These are phyloP conservation scores for Candida bentonensis DNA, from an alignment of 805 yeast species.

Conservation along the genomic window DNA sequence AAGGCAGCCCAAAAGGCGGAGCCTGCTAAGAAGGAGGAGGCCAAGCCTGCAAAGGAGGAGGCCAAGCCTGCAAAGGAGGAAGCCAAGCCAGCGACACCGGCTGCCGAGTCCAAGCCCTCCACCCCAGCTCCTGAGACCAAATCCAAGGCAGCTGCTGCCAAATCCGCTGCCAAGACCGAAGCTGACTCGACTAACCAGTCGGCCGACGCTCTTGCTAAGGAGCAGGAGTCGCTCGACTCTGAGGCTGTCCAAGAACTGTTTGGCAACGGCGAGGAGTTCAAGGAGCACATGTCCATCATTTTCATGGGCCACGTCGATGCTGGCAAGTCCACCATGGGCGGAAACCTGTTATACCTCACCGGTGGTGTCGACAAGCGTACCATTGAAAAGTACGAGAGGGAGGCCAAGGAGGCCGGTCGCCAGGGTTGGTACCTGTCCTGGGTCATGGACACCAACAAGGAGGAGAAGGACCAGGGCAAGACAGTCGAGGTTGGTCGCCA, in stretches of 20 bases:
- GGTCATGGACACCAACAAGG: conserved; percentile 99
- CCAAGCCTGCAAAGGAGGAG: not conserved
- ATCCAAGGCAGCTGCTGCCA: conserved; percentile 1
- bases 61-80: conserved; percentile 2
- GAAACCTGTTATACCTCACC: conserved; percentile 81
- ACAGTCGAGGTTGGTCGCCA: conserved; percentile 98
- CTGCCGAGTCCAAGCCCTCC: conserved; percentile 2
- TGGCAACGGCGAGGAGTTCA: conserved; percentile 48
- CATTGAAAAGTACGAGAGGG: conserved; percentile 94
- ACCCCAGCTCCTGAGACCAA: conserved; percentile 4
- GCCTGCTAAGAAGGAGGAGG: not conserved
- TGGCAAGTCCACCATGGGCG: conserved; percentile 99
- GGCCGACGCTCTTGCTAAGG: conserved; percentile 14
- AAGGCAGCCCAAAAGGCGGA: conserved; percentile 2
- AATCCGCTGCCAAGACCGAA: conserved; percentile 4
- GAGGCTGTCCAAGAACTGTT: conserved; percentile 84
- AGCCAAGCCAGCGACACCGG: not conserved
- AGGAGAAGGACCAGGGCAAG: conserved; percentile 97
- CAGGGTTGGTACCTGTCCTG: conserved; percentile 99
- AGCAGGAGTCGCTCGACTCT: conserved; percentile 32
- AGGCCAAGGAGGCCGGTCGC: conserved; percentile 98
- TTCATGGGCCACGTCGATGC: conserved; percentile 99
- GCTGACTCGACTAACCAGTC: conserved; percentile 9
- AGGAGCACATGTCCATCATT: conserved; percentile 90
- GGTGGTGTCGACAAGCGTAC: conserved; percentile 98